Evolutionary conservation across 2,329 filamentous ascomycete species (phyloP).

Genomic region (Sporothrix brasiliensis): DNA sequence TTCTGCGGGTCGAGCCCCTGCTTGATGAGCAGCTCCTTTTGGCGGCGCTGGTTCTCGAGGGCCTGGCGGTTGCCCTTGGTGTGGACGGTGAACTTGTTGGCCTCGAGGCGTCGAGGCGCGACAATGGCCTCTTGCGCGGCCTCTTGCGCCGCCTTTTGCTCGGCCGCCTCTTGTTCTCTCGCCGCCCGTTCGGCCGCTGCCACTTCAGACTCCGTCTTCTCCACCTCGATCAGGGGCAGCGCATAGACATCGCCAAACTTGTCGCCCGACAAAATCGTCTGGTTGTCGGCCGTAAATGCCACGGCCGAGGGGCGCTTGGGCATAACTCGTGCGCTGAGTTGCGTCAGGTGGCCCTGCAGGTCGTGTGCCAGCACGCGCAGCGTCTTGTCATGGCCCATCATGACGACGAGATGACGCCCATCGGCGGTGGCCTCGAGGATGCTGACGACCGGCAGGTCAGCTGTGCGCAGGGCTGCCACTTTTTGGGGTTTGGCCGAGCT

Average conservation of each 20-base stretch:
- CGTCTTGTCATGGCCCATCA: conserved; percentile 90
- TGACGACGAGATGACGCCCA: conserved; percentile 69
- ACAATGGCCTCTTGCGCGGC: conserved; percentile 39
- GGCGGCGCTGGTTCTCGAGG: conserved; percentile 60
- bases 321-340: conserved; percentile 77
- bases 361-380: conserved; percentile 79
- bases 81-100: conserved; percentile 64
- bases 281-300: conserved; percentile 67
- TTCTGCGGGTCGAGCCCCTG: conserved; percentile 34
- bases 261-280: conserved; percentile 79
- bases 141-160: neutral
- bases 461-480: conserved; percentile 42
- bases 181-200: conserved; percentile 1
- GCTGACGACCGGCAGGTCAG: conserved; percentile 67
- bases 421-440: conserved; percentile 66
- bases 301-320: conserved; percentile 86
- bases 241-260: conserved; percentile 98
- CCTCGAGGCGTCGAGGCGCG: conserved; percentile 49
- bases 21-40: conserved; percentile 44
- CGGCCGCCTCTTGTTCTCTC: too few relatives aligned
- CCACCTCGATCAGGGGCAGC: conserved; percentile 65
- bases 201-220: conserved; percentile 29
- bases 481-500: conserved; percentile 5
- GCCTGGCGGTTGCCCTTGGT: conserved; percentile 65
- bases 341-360: conserved; percentile 60